Percentiles rank a stretch among this genome's conserved stretches.
Evolutionary conservation across 768 basidiomycete species (phyloP).

Genomic region (Tricholoma sp.): DNA sequence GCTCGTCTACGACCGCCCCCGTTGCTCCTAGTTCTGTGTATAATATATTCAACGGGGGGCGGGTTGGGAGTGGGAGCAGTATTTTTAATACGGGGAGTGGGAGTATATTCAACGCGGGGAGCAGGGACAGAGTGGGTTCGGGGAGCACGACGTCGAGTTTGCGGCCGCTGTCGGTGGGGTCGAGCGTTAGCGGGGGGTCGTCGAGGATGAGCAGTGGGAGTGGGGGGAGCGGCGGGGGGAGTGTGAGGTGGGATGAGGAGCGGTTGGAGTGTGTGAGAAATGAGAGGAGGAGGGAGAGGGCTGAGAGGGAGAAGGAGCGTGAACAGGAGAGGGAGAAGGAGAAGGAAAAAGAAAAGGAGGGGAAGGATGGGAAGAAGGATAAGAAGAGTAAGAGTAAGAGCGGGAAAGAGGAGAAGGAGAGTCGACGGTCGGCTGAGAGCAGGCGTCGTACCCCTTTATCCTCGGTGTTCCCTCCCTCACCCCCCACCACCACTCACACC

Average conservation of each 20-base stretch:
- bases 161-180: conserved; percentile 36
- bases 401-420: conserved; percentile 24
- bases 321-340: conserved; percentile 17
- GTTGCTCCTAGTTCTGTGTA: too few species aligned
- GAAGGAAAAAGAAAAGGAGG: conserved; percentile 16
- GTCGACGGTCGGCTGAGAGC: conserved; percentile 41
- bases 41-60: background rate
- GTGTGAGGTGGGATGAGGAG: conserved; percentile 49
- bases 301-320: conserved; percentile 31
- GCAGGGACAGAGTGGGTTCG: conserved; percentile 32
- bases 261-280: conserved; percentile 41
- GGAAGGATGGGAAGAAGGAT: conserved; percentile 11
- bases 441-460: conserved; percentile 49
- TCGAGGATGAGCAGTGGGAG: conserved; percentile 33
- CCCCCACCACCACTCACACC: conserved; percentile 26
- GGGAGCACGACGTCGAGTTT: conserved; percentile 34
- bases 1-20: conserved; percentile 20
- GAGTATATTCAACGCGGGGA: too few species aligned
- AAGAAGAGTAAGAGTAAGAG: conserved; percentile 22
- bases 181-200: conserved; percentile 18
- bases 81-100: background rate
- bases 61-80: background rate
- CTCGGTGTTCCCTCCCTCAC: conserved; percentile 47
- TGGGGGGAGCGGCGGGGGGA: conserved; percentile 42
- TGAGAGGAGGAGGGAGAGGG: conserved; percentile 30